Evolutionary conservation across 768 basidiomycete species (phyloP).

Genomic region (Leccinum disarticulatum): DNA sequence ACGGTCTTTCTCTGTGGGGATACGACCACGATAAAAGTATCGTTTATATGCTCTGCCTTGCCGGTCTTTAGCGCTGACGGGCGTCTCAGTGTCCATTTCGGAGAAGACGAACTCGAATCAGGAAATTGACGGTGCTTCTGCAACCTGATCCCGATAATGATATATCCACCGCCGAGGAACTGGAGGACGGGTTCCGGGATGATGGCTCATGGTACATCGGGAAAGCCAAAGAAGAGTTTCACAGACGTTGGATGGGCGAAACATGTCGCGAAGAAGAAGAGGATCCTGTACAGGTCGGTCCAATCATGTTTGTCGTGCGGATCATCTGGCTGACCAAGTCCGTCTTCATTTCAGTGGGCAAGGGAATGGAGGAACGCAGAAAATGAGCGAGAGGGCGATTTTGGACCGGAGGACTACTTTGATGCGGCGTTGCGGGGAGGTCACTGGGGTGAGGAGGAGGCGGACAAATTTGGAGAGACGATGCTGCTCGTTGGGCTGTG

Average conservation of each 20-base stretch:
- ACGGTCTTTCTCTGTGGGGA: constrained; percentile 67
- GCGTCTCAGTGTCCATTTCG: constrained; percentile 21
- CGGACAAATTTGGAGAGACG: constrained; percentile 77
- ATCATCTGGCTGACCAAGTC: constrained; percentile 5
- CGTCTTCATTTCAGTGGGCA: constrained; percentile 60
- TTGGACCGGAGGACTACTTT: constrained; percentile 81
- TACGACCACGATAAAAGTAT: constrained; percentile 49
- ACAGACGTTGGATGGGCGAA: constrained; percentile 49
- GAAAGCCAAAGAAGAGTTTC: constrained; percentile 78
- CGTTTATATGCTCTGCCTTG: background rate
- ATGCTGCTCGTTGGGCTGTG: constrained; percentile 75
- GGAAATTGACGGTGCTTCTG: constrained; percentile 27
- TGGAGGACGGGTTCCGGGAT: constrained; percentile 33
- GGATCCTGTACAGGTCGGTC: constrained; percentile 66
- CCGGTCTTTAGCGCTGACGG: constrained; percentile 9
- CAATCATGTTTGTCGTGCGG: background rate
- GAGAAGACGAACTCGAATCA: constrained; percentile 22
- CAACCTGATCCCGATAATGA: constrained; percentile 3
- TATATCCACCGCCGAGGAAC: constrained; percentile 21
- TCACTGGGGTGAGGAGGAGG: constrained; percentile 59
- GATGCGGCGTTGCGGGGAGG: constrained; percentile 63
- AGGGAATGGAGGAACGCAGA: constrained; percentile 70
- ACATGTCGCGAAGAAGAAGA: constrained; percentile 54
- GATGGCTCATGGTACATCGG: constrained; percentile 83
- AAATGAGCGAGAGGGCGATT: constrained; percentile 69